Evolutionary conservation across 441 rosid genomes (phyloP), one percentile per base, ranked within the genome.

Genomic region (Aquilaria agallochum): DNA sequence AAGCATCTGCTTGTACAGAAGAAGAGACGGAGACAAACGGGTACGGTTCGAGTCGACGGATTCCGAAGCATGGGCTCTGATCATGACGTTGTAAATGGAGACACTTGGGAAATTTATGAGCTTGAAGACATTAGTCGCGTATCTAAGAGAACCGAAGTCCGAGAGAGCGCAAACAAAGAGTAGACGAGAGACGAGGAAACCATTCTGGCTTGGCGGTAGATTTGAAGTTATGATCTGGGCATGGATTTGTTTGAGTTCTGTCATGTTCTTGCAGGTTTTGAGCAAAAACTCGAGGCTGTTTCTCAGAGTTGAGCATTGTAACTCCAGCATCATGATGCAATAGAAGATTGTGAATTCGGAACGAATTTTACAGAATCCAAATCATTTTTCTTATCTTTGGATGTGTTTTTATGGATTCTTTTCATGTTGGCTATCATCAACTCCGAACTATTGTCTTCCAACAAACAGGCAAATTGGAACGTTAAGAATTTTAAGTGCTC

Each of bases 1-100:
- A 14, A 71, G 56, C 90, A 85, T 80, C 56, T 69, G 75, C 69
- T 78, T 82, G 64, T 75, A 82, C 47, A 84, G 52, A 45, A 50
- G 4, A 9, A 82, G 14, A 61, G 80, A 46, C 40, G 8, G 60
- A 55, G 34, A 60, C 14, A 30, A 34, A 46, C 20, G 52, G 14
- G 34, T 32, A 14, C 65, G 56, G 45, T 66, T 11, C n/a, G 59
- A 40, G 30, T 61, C 53, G 15, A 15, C 32, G 13, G 15, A 13
- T 60, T 64, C 63, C n/a, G 75, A 65, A 1, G 85, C 76, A 31
- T 67, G 68, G 50, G 85, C 87, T 68, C 87, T 76, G 69, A 85
- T 80, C 90, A 83, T 67, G 55, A 80, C 71, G 65, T 84, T 84
- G 66, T 74, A 78, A 11, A 55, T 31, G 10, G 64, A 61, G 45